A percentile compares a stretch with the other conserved stretches of the same genome.
Conservation (phyloP, 75 land plant genomes). For the Isoetes taiwanensis region DNA sequence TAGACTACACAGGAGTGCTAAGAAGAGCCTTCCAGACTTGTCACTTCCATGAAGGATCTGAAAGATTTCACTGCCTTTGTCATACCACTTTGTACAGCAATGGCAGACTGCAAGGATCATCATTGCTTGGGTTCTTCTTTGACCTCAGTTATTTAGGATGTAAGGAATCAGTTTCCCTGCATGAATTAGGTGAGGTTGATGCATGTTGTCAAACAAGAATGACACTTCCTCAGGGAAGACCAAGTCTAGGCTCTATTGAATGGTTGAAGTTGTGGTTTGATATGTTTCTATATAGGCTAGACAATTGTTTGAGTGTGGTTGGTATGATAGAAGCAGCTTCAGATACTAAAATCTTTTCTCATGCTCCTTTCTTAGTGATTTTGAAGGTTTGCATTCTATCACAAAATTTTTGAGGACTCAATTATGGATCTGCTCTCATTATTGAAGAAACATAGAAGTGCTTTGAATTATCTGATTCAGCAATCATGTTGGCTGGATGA, state of each 20-base stretch:
- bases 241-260: constrained; percentile 27
- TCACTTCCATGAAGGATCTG: constrained; percentile 25
- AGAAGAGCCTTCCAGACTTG: constrained; percentile 17
- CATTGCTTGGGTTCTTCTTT: constrained; percentile 15
- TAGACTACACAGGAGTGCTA: constrained; percentile 26
- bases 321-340: too few relatives aligned
- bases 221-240: too few relatives aligned
- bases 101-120: constrained; percentile 21
- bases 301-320: constrained; percentile 27
- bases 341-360: constrained; percentile 15
- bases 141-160: too few relatives aligned
- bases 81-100: constrained; percentile 34
- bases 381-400: constrained; percentile 47
- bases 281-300: constrained; percentile 37
- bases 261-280: constrained; percentile 33
- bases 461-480: constrained; percentile 42
- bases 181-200: too few relatives aligned
- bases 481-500: constrained; percentile 44
- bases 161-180: too few relatives aligned
- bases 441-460: constrained; percentile 20
- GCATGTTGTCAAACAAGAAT: too few relatives aligned
- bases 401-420: constrained; percentile 40
- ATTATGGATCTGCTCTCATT: constrained; percentile 30
- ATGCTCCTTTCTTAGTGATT: constrained; percentile 47
- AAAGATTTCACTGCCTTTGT: constrained; percentile 59